Evolutionary conservation across 2,329 filamentous ascomycete species (phyloP), one percentile per base, ranked within the genome.

Genomic region (Colletotrichum sp.): DNA sequence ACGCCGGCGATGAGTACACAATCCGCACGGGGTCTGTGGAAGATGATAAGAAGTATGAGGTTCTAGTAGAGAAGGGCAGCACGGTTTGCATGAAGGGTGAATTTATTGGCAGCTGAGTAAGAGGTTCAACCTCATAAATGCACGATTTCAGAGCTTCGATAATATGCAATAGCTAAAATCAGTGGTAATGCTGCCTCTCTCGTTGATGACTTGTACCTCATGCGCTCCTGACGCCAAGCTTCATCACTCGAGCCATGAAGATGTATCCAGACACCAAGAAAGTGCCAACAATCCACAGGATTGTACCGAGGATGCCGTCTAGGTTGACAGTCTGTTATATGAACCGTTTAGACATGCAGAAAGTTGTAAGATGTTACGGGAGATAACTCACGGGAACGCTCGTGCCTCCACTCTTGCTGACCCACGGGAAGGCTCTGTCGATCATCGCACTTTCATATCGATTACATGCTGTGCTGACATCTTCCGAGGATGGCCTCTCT

Each of bases 1-100:
- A 94, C 81, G 93, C 92, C 28, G 90, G 91, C 8, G 92, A 95
- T 80, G 84, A 87, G 27, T 90, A 95, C 78, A 87, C 80, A 27
- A 87, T 95, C n/a, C 92, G 89, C 75, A 92, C 89, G 2, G 87
- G 86, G 61, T 85, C 84, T 81, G 84, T 72, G 77, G 85, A 78
- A 78, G 83, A 28, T n/a, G 79, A 36, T 1, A 74, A 79, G 4
- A 73, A 73, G 12, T 89, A 85, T 83, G 87, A 89, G 61, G 79
- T 91, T 9, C 81, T 86, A 78, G 89, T 89, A 56, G 88, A 88
- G 76, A 88, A 80, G 74, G 78, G 83, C 3, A 83, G 80, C 0
- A 78, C 74, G 8, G 58, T 83, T 3, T 86, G 84, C 65, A 85
- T 87, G 83, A 85, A 78, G 71, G 84, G 83, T 2, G 79, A 81